These are phyloP conservation scores for Lepidium didymum DNA, from an alignment of 345 rosid genomes.

Conservation along the genomic window DNA sequence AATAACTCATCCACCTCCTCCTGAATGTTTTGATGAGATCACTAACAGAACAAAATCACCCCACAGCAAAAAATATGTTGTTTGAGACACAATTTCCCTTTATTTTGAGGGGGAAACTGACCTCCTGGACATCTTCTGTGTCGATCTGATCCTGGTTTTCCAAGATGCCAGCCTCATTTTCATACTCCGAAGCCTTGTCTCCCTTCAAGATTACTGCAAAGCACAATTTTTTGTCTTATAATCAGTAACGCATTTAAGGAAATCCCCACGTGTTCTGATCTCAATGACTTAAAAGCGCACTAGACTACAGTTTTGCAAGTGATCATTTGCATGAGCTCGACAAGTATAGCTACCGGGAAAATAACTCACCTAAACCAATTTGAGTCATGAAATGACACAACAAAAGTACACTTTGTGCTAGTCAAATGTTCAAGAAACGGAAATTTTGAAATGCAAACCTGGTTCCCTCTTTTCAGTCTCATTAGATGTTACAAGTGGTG, in stretches of 20 bases:
- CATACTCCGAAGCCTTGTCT: slow-evolving; percentile 38
- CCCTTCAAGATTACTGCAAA: slow-evolving; percentile 30
- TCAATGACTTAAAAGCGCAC: not conserved
- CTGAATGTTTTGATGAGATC: slow-evolving; percentile 23
- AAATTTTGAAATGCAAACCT: slow-evolving; percentile 32
- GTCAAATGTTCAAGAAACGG: not conserved
- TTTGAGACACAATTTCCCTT: slow-evolving; percentile 16
- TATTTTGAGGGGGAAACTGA: slow-evolving; percentile 19
- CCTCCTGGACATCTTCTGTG: slow-evolving; percentile 45
- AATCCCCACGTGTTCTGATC: not conserved
- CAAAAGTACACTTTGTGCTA: not conserved
- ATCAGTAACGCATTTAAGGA: slow-evolving; percentile 19
- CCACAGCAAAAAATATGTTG: slow-evolving; percentile 17
- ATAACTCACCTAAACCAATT: not conserved
- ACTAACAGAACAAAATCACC: slow-evolving; percentile 25
- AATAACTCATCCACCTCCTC: slow-evolving; percentile 40
- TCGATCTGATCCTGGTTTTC: slow-evolving; percentile 41
- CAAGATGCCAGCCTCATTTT: slow-evolving; percentile 25
- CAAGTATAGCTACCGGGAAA: not conserved
- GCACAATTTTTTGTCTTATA: slow-evolving; percentile 32
- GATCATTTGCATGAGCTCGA: not conserved
- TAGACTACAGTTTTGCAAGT: not conserved
- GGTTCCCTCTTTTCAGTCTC: slow-evolving; percentile 36
- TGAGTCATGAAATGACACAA: slow-evolving; percentile 16
- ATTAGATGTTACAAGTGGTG: slow-evolving; percentile 35